Conservation (phyloP, 495 filamentous ascomycete genomes). For the Delitschia confertaspora region DNA sequence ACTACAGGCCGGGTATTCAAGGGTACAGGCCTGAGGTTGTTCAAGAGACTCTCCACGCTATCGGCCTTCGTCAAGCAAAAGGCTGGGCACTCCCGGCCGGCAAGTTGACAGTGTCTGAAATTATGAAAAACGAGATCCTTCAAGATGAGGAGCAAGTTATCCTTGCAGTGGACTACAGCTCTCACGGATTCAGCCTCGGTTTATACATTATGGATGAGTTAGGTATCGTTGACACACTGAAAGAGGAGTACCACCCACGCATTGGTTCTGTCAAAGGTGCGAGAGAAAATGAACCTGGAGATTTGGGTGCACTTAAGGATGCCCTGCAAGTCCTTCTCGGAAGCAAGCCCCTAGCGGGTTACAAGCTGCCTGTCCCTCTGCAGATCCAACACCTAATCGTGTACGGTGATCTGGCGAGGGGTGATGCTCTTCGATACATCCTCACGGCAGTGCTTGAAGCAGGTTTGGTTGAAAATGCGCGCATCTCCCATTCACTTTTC, state of each 20-base stretch:
- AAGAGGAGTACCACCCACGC: no score
- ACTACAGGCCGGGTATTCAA: no score
- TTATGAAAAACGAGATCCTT: no score
- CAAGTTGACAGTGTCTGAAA: no score
- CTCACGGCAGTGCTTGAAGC: constrained; percentile 1
- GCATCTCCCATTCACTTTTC: constrained; percentile 6
- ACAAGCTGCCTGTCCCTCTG: background rate
- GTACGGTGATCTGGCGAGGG: constrained; percentile 6
- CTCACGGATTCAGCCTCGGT: constrained; percentile 5
- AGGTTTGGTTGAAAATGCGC: constrained; percentile 5
- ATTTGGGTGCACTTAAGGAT: constrained; percentile 7
- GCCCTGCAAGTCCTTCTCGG: constrained; percentile 3
- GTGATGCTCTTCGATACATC: constrained; percentile 1
- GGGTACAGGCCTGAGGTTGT: background rate
- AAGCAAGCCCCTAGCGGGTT: background rate
- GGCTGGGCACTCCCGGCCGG: no score
- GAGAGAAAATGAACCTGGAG: background rate
- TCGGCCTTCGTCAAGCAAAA: constrained; percentile 11
- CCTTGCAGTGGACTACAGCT: constrained; percentile 10
- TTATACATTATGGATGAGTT: constrained; percentile 4
- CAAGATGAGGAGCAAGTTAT: constrained; percentile 1
- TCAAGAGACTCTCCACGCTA: constrained; percentile 4
- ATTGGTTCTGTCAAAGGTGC: constrained; percentile 2
- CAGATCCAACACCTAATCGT: constrained; percentile 7
- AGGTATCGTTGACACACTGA: constrained; percentile 5